Evolutionary conservation across 768 basidiomycete genomes (phyloP).

Genomic region (Tricholomella constricta): DNA sequence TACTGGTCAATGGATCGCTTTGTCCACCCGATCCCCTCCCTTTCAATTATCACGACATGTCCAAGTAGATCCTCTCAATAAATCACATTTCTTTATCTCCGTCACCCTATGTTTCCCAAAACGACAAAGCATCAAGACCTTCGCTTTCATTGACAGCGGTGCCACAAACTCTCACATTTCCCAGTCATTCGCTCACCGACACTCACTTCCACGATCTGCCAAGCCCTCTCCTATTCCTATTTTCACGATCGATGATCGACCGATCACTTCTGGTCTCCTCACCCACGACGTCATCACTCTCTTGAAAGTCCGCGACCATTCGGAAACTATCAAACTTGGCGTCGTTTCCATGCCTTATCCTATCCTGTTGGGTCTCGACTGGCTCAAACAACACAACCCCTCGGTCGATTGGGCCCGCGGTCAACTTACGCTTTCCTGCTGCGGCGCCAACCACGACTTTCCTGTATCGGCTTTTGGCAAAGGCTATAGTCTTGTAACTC

Average conservation of each 20-base stretch:
- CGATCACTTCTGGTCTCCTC: constrained; percentile 39
- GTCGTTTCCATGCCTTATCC: constrained; percentile 37
- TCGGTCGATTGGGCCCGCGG: no score
- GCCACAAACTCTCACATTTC: constrained; percentile 39
- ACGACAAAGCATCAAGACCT: constrained; percentile 31
- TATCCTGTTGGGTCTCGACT: no score
- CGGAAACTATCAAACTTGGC: constrained; percentile 27
- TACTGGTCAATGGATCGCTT: constrained; percentile 22
- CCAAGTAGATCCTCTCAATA: constrained; percentile 11
- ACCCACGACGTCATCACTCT: constrained; percentile 37
- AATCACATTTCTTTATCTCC: constrained; percentile 30
- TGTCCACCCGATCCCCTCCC: constrained; percentile 17
- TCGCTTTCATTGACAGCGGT: constrained; percentile 39
- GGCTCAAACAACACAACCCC: no score
- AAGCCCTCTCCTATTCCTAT: constrained; percentile 32
- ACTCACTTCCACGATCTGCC: constrained; percentile 30
- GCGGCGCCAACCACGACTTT: constrained; percentile 20
- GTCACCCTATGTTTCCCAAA: constrained; percentile 33
- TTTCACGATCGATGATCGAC: no score
- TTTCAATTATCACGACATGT: constrained; percentile 21
- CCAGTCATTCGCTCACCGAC: constrained; percentile 29
- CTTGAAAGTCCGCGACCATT: constrained; percentile 28
- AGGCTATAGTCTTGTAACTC: no score
- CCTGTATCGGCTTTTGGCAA: no score
- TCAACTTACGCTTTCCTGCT: no score